These are phyloP conservation scores for Podospora pseudocomata DNA, from an alignment of 495 filamentous ascomycete genomes.

Conservation along the genomic window DNA sequence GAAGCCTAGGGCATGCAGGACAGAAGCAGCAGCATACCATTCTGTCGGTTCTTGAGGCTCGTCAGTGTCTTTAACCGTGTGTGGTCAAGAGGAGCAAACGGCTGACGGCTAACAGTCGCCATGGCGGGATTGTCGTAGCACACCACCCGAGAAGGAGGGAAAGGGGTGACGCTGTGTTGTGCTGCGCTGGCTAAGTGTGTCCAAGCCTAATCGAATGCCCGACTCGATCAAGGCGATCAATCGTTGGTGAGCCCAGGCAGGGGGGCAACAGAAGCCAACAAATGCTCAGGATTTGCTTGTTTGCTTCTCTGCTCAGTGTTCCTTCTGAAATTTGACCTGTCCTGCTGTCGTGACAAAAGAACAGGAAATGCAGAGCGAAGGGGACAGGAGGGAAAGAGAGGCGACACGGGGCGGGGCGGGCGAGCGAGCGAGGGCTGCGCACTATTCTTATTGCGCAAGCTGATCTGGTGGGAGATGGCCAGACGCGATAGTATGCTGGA, in stretches of 20 bases:
- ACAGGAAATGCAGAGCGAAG: constrained; percentile 12
- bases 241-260: neutral
- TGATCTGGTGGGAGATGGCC: constrained; percentile 18
- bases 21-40: constrained; percentile 48
- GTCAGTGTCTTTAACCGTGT: constrained; percentile 53
- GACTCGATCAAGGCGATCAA: neutral
- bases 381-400: constrained; percentile 14
- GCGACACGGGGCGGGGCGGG: constrained; percentile 9
- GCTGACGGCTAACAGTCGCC: constrained; percentile 50
- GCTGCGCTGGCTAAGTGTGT: constrained; percentile 4
- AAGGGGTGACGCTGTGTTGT: neutral
- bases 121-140: constrained; percentile 30
- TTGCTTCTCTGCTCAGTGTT: constrained; percentile 6
- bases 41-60: constrained; percentile 60
- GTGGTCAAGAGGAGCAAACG: constrained; percentile 54
- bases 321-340: neutral
- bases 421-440: constrained; percentile 18
- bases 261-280: neutral
- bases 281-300: neutral
- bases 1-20: neutral
- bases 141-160: neutral
- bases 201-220: constrained; percentile 7
- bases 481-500: neutral
- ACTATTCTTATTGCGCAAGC: constrained; percentile 33
- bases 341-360: constrained; percentile 1